A percentile compares a stretch with the other conserved stretches of the same genome.
These are phyloP conservation scores for Torulaspora gathmanii DNA, from an alignment of 805 yeast species.

Conservation along the genomic window DNA sequence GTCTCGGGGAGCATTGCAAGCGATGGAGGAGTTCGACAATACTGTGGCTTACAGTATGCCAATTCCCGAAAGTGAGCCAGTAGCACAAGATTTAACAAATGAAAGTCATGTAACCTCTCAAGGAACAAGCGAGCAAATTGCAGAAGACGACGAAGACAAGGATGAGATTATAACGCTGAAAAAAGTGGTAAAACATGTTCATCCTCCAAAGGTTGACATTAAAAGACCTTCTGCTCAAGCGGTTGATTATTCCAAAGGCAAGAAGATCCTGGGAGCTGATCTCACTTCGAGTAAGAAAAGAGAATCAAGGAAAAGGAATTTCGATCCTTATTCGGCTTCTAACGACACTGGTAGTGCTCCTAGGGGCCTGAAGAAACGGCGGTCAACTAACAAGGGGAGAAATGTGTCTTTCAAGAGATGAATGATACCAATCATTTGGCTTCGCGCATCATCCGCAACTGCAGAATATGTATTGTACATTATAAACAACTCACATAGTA, in stretches of 20 bases:
- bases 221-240: conserved; percentile 21
- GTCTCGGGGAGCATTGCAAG: conserved; percentile 8
- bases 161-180: conserved; percentile 43
- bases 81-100: background rate
- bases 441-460: background rate
- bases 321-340: conserved; percentile 55
- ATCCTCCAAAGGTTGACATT: conserved; percentile 3
- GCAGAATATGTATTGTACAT: conserved; percentile 8
- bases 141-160: conserved; percentile 20
- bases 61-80: conserved; percentile 4
- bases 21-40: conserved; percentile 21
- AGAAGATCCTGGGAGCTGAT: conserved; percentile 38
- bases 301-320: conserved; percentile 38
- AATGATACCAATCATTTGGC: background rate
- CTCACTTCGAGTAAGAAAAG: conserved; percentile 9
- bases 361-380: conserved; percentile 45
- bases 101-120: conserved; percentile 1
- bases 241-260: conserved; percentile 44
- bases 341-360: conserved; percentile 43
- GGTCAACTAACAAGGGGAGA: conserved; percentile 24
- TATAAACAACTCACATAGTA: conserved; percentile 2
- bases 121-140: background rate
- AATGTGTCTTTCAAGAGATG: conserved; percentile 31
- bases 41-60: conserved; percentile 1
- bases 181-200: conserved; percentile 19